Evolutionary conservation across 345 rosid genomes (phyloP), one percentile per base, ranked within the genome.

Genomic region (Sonneratia caseolaris): DNA sequence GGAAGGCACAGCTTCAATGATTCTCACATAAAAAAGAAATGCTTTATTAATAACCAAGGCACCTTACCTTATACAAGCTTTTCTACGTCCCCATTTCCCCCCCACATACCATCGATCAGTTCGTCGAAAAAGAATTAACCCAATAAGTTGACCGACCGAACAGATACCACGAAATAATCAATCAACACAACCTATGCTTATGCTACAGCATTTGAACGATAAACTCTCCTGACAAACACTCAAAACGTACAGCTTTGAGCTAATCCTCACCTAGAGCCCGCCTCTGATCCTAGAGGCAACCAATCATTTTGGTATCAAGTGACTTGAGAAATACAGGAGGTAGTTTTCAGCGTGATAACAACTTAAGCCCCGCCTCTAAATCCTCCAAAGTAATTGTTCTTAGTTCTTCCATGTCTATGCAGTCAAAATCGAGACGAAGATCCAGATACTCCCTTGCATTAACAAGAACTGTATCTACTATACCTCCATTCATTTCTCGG

Each of bases 401-500:
- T 71, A 96, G 85, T 76, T 89, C 94, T 38, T 88, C 90, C 0
- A 83, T 67, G 69, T 92, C 93, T 55, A 91, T 74, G 76, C 98
- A 92, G 71, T 92, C 92, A 22, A 92, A 88, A 81, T 79, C 85
- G 40, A 96, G 92, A 74, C 98, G 79, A 49, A 91, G 87, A 78
- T 96, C 98, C 66, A 96, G 84, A 76, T 82, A 86, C 82, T 96
- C 99, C 82, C 96, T 86, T 10, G 99, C 99, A 73, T 96, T 92
- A 62, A 84, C 86, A 14, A 96, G 91, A 88, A 88, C 75, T 0
- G 98, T 86, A 66, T 88, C 96, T 16, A 88, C 89, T 64, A 96
- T 82, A 47, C 98, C 98, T 76, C 98, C 99, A 36, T 96, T 96
- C 96, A 86, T 89, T 78, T 89, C 96, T 77, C 80, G 84, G n/a